Base-by-base conservation (phyloP, 2,329 filamentous ascomycete genomes). In the Cladosporium sp. region DNA sequence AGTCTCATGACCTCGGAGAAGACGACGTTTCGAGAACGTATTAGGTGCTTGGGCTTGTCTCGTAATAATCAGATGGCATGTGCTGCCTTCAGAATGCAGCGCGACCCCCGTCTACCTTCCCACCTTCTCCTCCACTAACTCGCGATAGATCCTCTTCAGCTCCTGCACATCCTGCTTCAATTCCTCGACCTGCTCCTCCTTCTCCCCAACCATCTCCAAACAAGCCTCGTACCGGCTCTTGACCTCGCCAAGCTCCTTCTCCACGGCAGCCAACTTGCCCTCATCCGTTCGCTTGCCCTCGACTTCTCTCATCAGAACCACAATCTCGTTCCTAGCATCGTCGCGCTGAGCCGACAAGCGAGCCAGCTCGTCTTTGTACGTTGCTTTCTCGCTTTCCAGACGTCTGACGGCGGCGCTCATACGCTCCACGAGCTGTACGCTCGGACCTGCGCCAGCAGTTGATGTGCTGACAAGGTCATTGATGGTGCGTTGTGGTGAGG, bases 91-190 rank as follows among this genome's bases (percentile, higher is more conserved):
- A 40, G 37, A n/a, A 18, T 44, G 5, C 35, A 6, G 35, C 18
- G 18, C 3, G 35, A n/a, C 37, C 3, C 6, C 18, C 18, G 18
- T 33, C 52, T 49, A 67, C 35, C 63, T 50, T 26, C 70, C 71
- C 31, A 75, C 69, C 65, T 76, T 77, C 61, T 69, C 67, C 67
- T 96, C 91, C 58, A 96, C 91, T 77, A 99, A 80, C 76, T 98
- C 94, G 70, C 92, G 88, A 81, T 98, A 98, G 85, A 99, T 97
- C 74, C 89, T 90, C 83, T 99, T 99, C 77, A 99, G 84, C 82
- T 99, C 95, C 70, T 88, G 84, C 62, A 99, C 91, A 82, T 98
- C 95, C 14, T 91, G 89, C 77, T 85, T 88, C 70, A 99, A 81
- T 82, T 99, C 95, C 75, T 97, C 93, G 2, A 97, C 93, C 74